These are phyloP conservation scores for Thuidium tamariscinum DNA, from an alignment of 225 moss, liverwort and hornwort genomes.

Conservation along the genomic window DNA sequence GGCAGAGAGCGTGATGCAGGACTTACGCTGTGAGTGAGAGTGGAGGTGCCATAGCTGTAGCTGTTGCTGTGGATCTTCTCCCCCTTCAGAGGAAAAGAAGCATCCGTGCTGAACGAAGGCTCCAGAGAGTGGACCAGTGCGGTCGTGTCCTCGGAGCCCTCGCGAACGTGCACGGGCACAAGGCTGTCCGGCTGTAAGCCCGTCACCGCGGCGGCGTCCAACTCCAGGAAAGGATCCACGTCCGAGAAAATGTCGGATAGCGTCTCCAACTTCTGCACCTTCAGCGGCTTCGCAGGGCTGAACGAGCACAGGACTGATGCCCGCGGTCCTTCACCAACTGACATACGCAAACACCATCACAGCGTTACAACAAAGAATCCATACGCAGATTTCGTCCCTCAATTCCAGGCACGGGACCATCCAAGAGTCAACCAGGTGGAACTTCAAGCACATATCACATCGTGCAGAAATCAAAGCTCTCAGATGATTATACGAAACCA, in stretches of 20 bases:
- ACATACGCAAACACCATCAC: neutral
- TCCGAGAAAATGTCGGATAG: conserved; percentile 55
- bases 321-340: conserved; percentile 1
- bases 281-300: conserved; percentile 27
- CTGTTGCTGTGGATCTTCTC: conserved; percentile 3
- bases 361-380: neutral
- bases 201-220: conserved; percentile 57
- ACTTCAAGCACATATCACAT: neutral
- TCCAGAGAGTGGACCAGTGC: conserved; percentile 27
- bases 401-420: neutral
- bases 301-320: neutral
- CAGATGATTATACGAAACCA: neutral
- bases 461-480: neutral
- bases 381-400: no score
- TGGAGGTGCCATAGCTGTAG: conserved; percentile 45
- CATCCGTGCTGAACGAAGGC: conserved; percentile 48
- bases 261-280: conserved; percentile 49
- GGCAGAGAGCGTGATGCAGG: neutral
- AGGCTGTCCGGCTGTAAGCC: conserved; percentile 56
- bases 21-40: conserved; percentile 65
- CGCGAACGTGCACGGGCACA: conserved; percentile 59
- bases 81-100: conserved; percentile 10
- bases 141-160: conserved; percentile 19
- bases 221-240: conserved; percentile 70
- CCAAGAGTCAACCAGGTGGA: neutral